Evolutionary conservation across 2,329 filamentous ascomycete species (phyloP).

Genomic region (Ceratocystiopsis brevicomis): DNA sequence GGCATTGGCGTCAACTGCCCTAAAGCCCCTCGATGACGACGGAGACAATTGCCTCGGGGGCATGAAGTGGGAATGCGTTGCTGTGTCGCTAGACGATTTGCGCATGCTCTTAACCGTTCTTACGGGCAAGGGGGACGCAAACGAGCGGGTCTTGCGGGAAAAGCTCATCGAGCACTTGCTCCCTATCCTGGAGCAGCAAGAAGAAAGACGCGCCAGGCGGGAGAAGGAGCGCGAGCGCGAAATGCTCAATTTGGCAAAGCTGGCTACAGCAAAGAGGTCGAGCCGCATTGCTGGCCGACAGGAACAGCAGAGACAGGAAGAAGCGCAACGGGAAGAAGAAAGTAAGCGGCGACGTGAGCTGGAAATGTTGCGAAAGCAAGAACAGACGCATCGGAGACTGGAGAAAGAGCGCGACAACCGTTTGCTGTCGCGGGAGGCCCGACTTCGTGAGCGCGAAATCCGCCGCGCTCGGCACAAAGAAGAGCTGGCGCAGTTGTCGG

Average conservation of each 20-base stretch:
- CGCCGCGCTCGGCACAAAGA: constrained; percentile 72
- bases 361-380: constrained; percentile 45
- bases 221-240: constrained; percentile 55
- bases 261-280: constrained; percentile 87
- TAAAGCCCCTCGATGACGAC: constrained; percentile 13
- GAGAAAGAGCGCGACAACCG: constrained; percentile 62
- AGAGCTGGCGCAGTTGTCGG: constrained; percentile 60
- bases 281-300: constrained; percentile 69
- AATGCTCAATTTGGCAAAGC: constrained; percentile 59
- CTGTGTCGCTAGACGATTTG: constrained; percentile 64
- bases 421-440: constrained; percentile 67
- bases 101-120: constrained; percentile 51
- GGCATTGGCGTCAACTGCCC: constrained; percentile 19
- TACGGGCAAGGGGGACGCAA: constrained; percentile 57
- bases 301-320: constrained; percentile 59
- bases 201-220: constrained; percentile 55
- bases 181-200: constrained; percentile 65
- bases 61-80: constrained; percentile 81
- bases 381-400: constrained; percentile 36
- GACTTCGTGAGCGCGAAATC: constrained; percentile 67
- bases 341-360: constrained; percentile 46
- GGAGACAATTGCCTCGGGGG: constrained; percentile 48
- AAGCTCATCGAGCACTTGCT: constrained; percentile 61
- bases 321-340: constrained; percentile 51
- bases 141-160: constrained; percentile 61